Percentiles rank a stretch among this genome's conserved stretches.
Conservation (phyloP, 1,139 yeast genomes). For the Petasospora fabianii region DNA sequence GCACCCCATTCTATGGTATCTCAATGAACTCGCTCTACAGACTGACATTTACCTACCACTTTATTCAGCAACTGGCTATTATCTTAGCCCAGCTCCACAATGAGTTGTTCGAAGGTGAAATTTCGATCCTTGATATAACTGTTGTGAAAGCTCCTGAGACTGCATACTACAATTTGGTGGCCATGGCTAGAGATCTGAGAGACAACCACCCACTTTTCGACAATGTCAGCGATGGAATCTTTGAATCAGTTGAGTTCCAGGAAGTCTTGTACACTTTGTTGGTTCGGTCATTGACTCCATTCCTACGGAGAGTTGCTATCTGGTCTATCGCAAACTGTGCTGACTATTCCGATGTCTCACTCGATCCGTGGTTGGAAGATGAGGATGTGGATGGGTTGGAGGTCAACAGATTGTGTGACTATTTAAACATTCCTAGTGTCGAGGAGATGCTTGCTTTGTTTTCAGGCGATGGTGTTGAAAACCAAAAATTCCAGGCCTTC, state of each 20-base stretch:
- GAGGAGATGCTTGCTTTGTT: slow-evolving; percentile 28
- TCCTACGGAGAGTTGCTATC: slow-evolving; percentile 63
- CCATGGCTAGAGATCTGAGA: slow-evolving; percentile 19
- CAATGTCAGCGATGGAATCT: slow-evolving; percentile 22
- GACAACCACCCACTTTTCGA: slow-evolving; percentile 26
- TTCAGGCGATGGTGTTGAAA: slow-evolving; percentile 17
- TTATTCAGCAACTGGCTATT: slow-evolving; percentile 24
- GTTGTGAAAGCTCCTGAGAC: slow-evolving; percentile 10
- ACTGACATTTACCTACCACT: slow-evolving; percentile 35
- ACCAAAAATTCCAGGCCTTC: slow-evolving; percentile 17
- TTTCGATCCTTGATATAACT: slow-evolving; percentile 18
- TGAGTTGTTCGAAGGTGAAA: slow-evolving; percentile 11
- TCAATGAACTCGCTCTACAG: slow-evolving; percentile 38
- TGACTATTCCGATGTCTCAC: slow-evolving; percentile 40
- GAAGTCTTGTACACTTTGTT: slow-evolving; percentile 51
- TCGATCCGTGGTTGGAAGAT: slow-evolving; percentile 21
- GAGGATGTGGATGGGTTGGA: slow-evolving; percentile 38
- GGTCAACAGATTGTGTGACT: slow-evolving; percentile 52
- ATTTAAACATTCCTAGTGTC: slow-evolving; percentile 49
- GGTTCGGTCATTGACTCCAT: slow-evolving; percentile 57
- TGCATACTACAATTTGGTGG: slow-evolving; percentile 6
- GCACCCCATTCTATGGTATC: slow-evolving; percentile 38
- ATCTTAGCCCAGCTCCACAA: slow-evolving; percentile 21
- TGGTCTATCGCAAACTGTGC: slow-evolving; percentile 58
- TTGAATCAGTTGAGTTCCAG: slow-evolving; percentile 23